Evolutionary conservation across 208 protist species (phyloP), one percentile per base, ranked within the genome.

Genomic region (Acanthamoeba triangularis): DNA sequence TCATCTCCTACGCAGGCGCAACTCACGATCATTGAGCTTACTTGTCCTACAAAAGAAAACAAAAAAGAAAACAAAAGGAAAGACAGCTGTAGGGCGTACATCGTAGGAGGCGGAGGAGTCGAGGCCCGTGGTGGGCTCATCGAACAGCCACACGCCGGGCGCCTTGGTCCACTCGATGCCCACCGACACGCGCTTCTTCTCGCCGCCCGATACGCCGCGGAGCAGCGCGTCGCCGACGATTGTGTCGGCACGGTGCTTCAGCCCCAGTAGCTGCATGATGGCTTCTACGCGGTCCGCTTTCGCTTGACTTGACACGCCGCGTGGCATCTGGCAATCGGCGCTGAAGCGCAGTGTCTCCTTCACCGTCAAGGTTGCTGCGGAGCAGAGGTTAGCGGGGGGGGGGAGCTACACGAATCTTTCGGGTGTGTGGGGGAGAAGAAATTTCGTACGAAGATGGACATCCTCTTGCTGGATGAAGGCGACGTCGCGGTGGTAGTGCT

Each of bases 281-380:
- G 52, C 65, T 16, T 95, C 93, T 8, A 95, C 93, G n/a, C 65
- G 74, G 10, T 95, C n/a, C 3, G 96, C 44, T 35, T 74, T 88
- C n/a, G 72, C 84, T 28, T 95, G 14, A 5, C 28, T 47, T 8
- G 49, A 25, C 54, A 84, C 61, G 16, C 72, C 37, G 2, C 69
- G 35, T 25, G 54, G 49, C 90, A 97, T 95, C 56, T 95, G 95
- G 28, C 94, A 61, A 44, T 94, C 95, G 35, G 96, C 96, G 33
- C 95, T 96, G 18, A 97, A 97, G 28, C 30, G 69, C 10, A 97
- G 25, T 6, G 96, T 97, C 49, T 97, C 96, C 37, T 69, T 56
- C 35, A 97, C 96, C 13, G 96, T 97, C 35, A 97, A 90, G 6
- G 91, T 88, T n/a, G 95, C 82, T 69, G 54, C n/a, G n/a, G n/a